Percentiles rank a stretch among this genome's conserved stretches.
Evolutionary conservation across 441 rosid species (phyloP).

Genomic region (Erysimum pusillum): DNA sequence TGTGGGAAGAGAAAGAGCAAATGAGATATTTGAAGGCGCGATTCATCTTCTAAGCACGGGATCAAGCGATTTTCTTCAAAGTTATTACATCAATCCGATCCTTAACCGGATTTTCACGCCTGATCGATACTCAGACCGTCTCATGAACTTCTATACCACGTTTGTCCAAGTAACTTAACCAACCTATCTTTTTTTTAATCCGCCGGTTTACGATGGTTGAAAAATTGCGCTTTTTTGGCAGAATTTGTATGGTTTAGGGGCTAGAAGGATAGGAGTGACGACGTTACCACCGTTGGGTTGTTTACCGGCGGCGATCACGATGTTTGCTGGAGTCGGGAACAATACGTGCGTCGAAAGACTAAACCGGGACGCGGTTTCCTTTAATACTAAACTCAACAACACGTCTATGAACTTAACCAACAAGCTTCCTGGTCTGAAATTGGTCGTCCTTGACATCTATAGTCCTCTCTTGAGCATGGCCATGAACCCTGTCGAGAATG

Average conservation of each 20-base stretch:
- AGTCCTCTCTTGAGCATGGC: slow-evolving; percentile 77
- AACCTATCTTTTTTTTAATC: background rate
- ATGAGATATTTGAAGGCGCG: slow-evolving; percentile 59
- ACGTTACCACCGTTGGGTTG: slow-evolving; percentile 84
- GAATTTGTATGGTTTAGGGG: slow-evolving; percentile 75
- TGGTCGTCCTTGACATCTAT: slow-evolving; percentile 84
- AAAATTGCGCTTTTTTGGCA: slow-evolving; percentile 39
- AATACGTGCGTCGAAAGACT: slow-evolving; percentile 75
- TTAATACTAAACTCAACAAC: slow-evolving; percentile 77
- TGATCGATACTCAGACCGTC: slow-evolving; percentile 70
- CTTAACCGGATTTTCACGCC: slow-evolving; percentile 60
- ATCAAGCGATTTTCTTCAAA: slow-evolving; percentile 85
- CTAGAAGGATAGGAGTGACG: slow-evolving; percentile 82
- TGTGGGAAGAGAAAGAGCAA: slow-evolving; percentile 62
- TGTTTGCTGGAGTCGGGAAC: slow-evolving; percentile 73
- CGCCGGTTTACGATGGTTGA: background rate
- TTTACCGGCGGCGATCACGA: slow-evolving; percentile 84
- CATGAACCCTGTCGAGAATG: slow-evolving; percentile 64
- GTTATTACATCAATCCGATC: slow-evolving; percentile 77
- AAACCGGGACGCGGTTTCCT: slow-evolving; percentile 74
- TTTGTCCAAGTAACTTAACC: slow-evolving; percentile 72
- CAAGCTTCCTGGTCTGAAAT: slow-evolving; percentile 74
- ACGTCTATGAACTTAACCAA: slow-evolving; percentile 64
- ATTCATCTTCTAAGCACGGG: slow-evolving; percentile 91
- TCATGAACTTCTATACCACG: slow-evolving; percentile 65